Percentiles rank a stretch among this genome's conserved stretches.
phyloP scores from a whole-genome alignment of 2,329 filamentous ascomycete species.

The Xylariaceae sp. region DNA sequence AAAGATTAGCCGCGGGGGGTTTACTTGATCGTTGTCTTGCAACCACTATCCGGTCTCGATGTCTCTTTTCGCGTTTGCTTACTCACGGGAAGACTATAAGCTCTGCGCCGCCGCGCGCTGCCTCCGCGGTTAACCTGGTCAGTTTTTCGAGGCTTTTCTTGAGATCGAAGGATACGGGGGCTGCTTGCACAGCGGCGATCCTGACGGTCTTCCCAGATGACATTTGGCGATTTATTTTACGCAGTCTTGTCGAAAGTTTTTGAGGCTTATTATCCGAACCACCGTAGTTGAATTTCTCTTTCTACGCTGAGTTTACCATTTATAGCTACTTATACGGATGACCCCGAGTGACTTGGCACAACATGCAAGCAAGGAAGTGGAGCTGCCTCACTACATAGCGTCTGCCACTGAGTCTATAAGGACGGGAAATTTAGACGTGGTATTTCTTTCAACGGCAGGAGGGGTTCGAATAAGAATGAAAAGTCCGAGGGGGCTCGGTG shows the following conservation, averaged over 20 bases:
- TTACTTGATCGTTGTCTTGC: neutral
- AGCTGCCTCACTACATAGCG: no score
- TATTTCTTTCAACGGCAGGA: no score
- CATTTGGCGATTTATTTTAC: constrained; percentile 5
- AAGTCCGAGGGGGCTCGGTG: no score
- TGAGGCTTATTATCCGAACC: no score
- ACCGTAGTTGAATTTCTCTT: no score
- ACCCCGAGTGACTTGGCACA: no score
- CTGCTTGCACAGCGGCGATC: constrained; percentile 40
- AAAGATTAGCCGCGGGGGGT: neutral
- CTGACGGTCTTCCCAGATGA: constrained; percentile 29
- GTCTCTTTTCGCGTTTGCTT: neutral
- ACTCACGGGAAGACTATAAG: constrained; percentile 40
- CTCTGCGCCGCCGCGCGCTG: constrained; percentile 36
- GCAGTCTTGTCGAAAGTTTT: neutral
- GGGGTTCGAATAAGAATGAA: no score
- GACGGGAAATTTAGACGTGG: no score
- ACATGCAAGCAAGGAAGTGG: no score
- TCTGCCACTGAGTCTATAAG: no score
- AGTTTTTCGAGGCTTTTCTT: constrained; percentile 37
- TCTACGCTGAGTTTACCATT: no score
- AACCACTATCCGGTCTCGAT: neutral
- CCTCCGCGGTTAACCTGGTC: constrained; percentile 33
- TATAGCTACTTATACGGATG: no score
- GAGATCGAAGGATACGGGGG: constrained; percentile 39